phyloP scores from a whole-genome alignment of 441 rosid species.

The Erodium texanum region DNA sequence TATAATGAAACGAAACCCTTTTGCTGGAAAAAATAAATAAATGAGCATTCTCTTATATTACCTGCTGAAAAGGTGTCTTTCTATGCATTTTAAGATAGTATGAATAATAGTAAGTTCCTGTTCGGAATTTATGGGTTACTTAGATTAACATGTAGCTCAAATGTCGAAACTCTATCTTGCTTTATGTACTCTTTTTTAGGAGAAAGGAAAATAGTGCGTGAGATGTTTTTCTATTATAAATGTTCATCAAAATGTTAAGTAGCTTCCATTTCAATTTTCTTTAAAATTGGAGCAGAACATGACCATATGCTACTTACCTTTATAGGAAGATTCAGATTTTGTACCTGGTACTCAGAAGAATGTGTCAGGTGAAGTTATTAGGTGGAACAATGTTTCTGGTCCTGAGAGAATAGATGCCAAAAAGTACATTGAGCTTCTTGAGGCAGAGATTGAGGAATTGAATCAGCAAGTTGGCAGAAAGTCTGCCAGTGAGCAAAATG shows the following conservation, averaged over 20 bases:
- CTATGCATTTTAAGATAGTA: neutral
- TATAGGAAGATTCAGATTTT: conserved; percentile 57
- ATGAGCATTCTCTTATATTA: neutral
- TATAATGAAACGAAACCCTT: neutral
- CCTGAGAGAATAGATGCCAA: conserved; percentile 84
- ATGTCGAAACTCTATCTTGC: neutral
- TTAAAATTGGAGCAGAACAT: neutral
- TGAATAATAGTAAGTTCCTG: neutral
- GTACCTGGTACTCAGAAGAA: conserved; percentile 94
- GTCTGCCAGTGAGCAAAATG: conserved; percentile 60
- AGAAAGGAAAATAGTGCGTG: neutral
- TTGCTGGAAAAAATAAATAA: neutral
- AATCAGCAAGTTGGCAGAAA: conserved; percentile 67
- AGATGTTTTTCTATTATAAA: too few relatives aligned
- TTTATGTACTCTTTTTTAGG: neutral
- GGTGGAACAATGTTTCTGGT: conserved; percentile 86
- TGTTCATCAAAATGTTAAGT: conserved; percentile 4
- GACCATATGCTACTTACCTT: too few relatives aligned
- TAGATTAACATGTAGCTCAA: neutral
- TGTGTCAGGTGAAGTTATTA: conserved; percentile 82
- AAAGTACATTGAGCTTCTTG: conserved; percentile 84
- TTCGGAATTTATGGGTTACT: neutral
- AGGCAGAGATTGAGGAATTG: conserved; percentile 88
- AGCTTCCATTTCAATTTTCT: neutral
- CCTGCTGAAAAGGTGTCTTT: neutral